Evolutionary conservation across 2,329 filamentous ascomycete genomes (phyloP).

Genomic region (Zasmidium citrigriseum): DNA sequence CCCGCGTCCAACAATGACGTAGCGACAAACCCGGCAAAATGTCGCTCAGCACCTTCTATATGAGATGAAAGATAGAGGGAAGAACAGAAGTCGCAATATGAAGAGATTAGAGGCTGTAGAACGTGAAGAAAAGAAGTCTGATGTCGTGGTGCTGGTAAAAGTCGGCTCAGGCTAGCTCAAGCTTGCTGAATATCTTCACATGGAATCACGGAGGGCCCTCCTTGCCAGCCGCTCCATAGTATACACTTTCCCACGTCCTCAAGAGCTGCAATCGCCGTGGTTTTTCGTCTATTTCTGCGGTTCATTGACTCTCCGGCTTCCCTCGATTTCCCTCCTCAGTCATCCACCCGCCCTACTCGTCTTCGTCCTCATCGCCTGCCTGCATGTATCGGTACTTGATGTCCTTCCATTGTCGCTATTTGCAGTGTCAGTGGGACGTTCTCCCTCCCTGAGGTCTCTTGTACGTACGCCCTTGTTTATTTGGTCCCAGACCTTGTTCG

Average conservation of each 20-base stretch:
- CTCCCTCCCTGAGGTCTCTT: background rate
- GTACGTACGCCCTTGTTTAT: conserved; percentile 86
- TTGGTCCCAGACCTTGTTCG: conserved; percentile 86
- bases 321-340: conserved; percentile 21
- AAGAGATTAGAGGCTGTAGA: background rate
- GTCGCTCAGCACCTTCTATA: background rate
- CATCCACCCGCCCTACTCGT: conserved; percentile 58
- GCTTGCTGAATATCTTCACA: background rate
- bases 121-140: background rate
- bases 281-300: background rate
- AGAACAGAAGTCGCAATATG: background rate
- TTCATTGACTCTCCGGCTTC: background rate
- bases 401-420: conserved; percentile 98
- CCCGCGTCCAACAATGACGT: background rate
- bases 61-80: background rate
- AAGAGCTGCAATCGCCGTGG: background rate
- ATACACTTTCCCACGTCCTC: background rate
- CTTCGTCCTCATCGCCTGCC: conserved; percentile 50
- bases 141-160: background rate
- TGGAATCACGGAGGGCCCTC: background rate
- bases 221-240: background rate
- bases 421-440: conserved; percentile 27
- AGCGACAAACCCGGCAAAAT: background rate
- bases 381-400: conserved; percentile 85
- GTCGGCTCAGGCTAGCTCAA: background rate